Evolutionary conservation across 768 basidiomycete species (phyloP).

Genomic region (Rossbeevera mucosa): DNA sequence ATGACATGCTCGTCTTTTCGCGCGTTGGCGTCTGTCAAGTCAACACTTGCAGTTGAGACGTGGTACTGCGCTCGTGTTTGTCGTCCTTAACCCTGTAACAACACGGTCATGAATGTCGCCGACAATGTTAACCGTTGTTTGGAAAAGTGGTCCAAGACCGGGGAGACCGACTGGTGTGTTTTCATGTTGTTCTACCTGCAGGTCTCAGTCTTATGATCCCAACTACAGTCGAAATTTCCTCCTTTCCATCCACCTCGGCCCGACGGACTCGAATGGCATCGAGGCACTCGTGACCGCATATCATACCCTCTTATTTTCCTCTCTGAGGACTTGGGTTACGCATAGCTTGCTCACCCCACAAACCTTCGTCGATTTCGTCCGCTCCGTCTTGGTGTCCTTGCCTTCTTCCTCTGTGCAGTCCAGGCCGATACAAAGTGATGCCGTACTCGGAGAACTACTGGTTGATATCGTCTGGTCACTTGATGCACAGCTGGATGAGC

Average conservation of each 20-base stretch:
- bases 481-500: constrained; percentile 73
- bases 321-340: constrained; percentile 53
- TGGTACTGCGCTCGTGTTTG: constrained; percentile 16
- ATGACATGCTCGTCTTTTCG: constrained; percentile 20
- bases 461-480: constrained; percentile 81
- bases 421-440: constrained; percentile 36
- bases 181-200: constrained; percentile 11
- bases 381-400: constrained; percentile 52
- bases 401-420: constrained; percentile 57
- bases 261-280: constrained; percentile 45
- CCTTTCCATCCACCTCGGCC: constrained; percentile 55
- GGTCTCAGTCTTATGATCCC: constrained; percentile 15
- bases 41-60: constrained; percentile 10
- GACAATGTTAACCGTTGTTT: constrained; percentile 47
- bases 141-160: constrained; percentile 52
- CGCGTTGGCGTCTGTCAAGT: constrained; percentile 11
- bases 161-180: constrained; percentile 59
- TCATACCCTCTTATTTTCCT: constrained; percentile 60
- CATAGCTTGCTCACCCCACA: constrained; percentile 43
- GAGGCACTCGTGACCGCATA: constrained; percentile 64
- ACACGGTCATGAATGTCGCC: constrained; percentile 54
- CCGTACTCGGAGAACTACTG: constrained; percentile 60
- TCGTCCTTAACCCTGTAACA: constrained; percentile 6
- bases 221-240: constrained; percentile 55
- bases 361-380: constrained; percentile 59